Evolutionary conservation across 441 rosid species (phyloP).

Genomic region (Jatropha podagrica): DNA sequence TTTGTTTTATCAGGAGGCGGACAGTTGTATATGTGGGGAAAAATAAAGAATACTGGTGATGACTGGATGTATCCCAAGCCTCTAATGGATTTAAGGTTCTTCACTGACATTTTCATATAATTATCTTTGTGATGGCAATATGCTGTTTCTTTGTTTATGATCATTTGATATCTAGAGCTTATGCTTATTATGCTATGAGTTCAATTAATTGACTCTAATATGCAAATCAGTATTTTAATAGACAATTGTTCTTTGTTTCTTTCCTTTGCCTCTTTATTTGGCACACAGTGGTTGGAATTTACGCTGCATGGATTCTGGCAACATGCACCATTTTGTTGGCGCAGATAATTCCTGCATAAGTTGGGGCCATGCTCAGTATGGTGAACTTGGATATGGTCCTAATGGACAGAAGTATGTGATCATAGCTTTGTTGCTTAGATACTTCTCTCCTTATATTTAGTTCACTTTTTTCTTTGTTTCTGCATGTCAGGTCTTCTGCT

Average conservation of each 20-base stretch:
- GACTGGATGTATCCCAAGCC: slow-evolving; percentile 99
- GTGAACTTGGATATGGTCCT: slow-evolving; percentile 35
- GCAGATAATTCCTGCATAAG: slow-evolving; percentile 86
- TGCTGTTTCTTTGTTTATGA: neutral
- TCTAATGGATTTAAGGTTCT: slow-evolving; percentile 93
- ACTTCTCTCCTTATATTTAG: neutral
- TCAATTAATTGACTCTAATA: neutral
- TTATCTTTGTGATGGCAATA: neutral
- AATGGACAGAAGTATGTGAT: slow-evolving; percentile 43
- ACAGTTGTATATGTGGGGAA: slow-evolving; percentile 99
- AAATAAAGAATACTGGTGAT: slow-evolving; percentile 85
- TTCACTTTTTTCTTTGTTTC: neutral
- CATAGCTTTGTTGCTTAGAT: slow-evolving; percentile 14
- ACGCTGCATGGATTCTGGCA: slow-evolving; percentile 97
- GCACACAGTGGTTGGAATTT: slow-evolving; percentile 92
- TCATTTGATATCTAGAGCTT: neutral
- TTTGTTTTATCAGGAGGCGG: slow-evolving; percentile 72
- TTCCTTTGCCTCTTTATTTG: slow-evolving; percentile 1
- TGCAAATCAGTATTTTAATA: neutral
- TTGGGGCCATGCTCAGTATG: slow-evolving; percentile 10
- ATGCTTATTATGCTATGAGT: neutral
- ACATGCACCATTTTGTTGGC: slow-evolving; percentile 95
- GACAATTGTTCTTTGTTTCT: neutral
- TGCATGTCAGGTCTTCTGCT: slow-evolving; percentile 1
- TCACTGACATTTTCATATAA: slow-evolving; percentile 12